phyloP scores from a whole-genome alignment of 2,329 filamentous ascomycete species.

The Fusarium nematophilum region DNA sequence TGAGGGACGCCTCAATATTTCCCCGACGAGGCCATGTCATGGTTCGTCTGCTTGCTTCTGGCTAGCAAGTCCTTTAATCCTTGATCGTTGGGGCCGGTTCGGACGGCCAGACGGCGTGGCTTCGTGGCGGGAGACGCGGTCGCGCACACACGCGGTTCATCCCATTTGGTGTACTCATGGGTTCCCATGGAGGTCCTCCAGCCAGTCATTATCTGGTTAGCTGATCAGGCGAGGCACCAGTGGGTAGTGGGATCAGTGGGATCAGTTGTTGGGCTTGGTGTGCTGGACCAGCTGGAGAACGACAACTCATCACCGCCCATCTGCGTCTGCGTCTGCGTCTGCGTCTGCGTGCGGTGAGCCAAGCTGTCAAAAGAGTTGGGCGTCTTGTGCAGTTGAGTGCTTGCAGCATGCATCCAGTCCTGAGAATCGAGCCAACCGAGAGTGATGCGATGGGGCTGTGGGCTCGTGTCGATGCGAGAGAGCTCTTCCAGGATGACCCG shows the following conservation, averaged over 20 bases:
- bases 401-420: constrained; percentile 31
- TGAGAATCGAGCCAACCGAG: constrained; percentile 18
- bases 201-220: constrained; percentile 1
- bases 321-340: constrained; percentile 8
- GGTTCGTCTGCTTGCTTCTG: constrained; percentile 5
- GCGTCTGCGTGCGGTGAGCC: constrained; percentile 28
- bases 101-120: not conserved
- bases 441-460: constrained; percentile 30
- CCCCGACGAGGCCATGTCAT: constrained; percentile 31
- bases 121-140: constrained; percentile 12
- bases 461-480: too few species aligned
- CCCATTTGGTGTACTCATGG: not conserved
- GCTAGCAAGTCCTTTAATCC: not conserved
- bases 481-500: too few species aligned
- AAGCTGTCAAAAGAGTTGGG: constrained; percentile 34
- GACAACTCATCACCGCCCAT: constrained; percentile 39
- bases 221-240: constrained; percentile 2
- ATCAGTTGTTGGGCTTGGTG: constrained; percentile 14
- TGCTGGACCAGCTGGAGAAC: constrained; percentile 22
- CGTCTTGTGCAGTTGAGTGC: constrained; percentile 32
- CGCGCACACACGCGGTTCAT: constrained; percentile 11
- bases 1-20: constrained; percentile 30
- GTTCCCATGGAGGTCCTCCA: not conserved
- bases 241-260: constrained; percentile 7
- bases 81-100: not conserved